Percentiles rank a stretch among this genome's conserved stretches.
Conservation (phyloP, 176 grass and related monocot species). For the Rhynchospora tenuis region DNA sequence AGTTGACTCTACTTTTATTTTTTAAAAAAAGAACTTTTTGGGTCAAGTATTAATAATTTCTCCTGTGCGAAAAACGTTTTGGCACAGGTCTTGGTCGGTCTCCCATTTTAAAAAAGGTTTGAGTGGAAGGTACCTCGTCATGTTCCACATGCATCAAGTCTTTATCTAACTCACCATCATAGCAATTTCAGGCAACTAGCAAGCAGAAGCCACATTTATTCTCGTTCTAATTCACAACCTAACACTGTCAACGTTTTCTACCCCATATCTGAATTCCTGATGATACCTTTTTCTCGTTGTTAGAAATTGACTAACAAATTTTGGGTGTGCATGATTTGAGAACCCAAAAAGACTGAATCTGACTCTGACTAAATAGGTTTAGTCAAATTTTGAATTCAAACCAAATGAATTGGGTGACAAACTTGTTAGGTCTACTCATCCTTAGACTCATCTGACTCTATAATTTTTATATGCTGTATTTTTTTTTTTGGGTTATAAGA, state of each 20-base stretch:
- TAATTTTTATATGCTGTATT: too few relatives aligned
- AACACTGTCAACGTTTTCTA: background rate
- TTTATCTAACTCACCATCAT: background rate
- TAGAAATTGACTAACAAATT: background rate
- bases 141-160: background rate
- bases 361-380: background rate
- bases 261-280: background rate
- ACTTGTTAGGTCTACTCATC: too few relatives aligned
- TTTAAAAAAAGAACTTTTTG: too few relatives aligned
- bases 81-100: background rate
- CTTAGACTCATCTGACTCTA: too few relatives aligned
- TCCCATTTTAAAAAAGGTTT: background rate
- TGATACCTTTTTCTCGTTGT: background rate
- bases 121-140: background rate
- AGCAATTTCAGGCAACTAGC: slow-evolving; percentile 5
- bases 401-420: too few relatives aligned
- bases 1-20: too few relatives aligned
- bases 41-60: background rate
- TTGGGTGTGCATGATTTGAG: background rate
- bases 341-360: background rate
- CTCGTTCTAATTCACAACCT: background rate
- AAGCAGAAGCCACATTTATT: background rate
- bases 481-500: too few relatives aligned
- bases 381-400: too few relatives aligned
- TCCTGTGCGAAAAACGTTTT: background rate